phyloP scores from a whole-genome alignment of 2,329 filamentous ascomycete species.

The Rutstroemia sp. region DNA sequence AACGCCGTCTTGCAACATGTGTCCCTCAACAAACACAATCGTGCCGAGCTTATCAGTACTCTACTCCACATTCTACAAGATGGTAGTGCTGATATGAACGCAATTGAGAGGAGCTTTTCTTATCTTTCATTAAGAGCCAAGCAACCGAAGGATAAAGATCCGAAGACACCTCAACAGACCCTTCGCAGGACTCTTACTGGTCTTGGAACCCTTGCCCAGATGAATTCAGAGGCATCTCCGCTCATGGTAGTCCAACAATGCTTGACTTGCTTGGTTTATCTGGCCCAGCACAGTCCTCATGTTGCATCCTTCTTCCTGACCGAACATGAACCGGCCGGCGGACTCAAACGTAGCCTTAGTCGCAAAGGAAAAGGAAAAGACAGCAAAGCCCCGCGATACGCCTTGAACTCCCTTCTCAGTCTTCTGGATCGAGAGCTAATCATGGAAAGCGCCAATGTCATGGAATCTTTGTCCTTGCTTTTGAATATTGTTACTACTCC shows the following conservation, averaged over 20 bases:
- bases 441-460: conserved; percentile 93
- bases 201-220: conserved; percentile 38
- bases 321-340: conserved; percentile 76
- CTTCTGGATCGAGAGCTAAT: conserved; percentile 90
- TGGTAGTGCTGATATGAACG: conserved; percentile 84
- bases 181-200: conserved; percentile 69
- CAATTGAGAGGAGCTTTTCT: conserved; percentile 91
- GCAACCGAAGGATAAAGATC: conserved; percentile 55
- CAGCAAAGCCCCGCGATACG: conserved; percentile 74
- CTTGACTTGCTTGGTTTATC: conserved; percentile 72
- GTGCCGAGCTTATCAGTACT: conserved; percentile 87
- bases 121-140: conserved; percentile 88
- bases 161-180: conserved; percentile 70
- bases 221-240: conserved; percentile 83
- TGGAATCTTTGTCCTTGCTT: conserved; percentile 85
- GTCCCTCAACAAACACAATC: conserved; percentile 93
- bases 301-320: conserved; percentile 89
- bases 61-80: conserved; percentile 91
- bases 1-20: conserved; percentile 86
- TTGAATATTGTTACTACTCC: conserved; percentile 85
- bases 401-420: conserved; percentile 82
- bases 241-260: conserved; percentile 95
- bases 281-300: conserved; percentile 78
- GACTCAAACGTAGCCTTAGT: conserved; percentile 67
- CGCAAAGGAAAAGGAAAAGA: conserved; percentile 89